Base-by-base conservation (phyloP, 495 filamentous ascomycete genomes). In the Aspergillus haitiensis region DNA sequence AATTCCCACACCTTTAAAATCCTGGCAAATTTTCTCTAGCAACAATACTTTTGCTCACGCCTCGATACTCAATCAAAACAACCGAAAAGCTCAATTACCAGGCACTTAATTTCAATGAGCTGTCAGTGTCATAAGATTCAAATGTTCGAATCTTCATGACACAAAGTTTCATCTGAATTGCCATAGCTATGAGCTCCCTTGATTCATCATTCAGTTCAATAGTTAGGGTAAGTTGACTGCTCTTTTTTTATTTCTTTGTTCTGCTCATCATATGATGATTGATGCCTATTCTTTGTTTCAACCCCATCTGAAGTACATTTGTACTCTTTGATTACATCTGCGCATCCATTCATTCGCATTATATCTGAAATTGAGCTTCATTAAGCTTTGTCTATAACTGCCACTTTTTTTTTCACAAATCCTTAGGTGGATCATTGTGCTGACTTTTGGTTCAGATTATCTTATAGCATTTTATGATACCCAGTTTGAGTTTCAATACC, bases 251-350 rank as follows among this genome's bases (percentile, higher is more conserved):
- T 13, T 59, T n/a, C 42, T 11, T 16, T 36, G 10, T 45, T n/a
- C 32, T 58, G 32, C 33, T 27, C 21, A 27, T 27, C 21, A 27
- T 16, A 70, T 69, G 70, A 74, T 76, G 72, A 73, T 70, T 66
- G 68, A 66, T 74, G 72, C 69, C 58, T 70, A 62, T 61, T 70
- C 59, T 73, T 69, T 76, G 71, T 76, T 74, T 76, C 72, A 76
- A 76, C 72, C 73, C 69, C 73, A 76, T 76, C 67, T 74, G 65
- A 74, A 64, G 59, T 13, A 63, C 34, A 63, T 44, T 52, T 52
- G 64, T 69, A 63, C 59, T 65, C 61, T 58, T 67, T 72, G 67
- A 65, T 72, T 65, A 65, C 35, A 64, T 48, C 32, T 60, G 56
- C 55, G 67, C 67, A 66, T 64, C 59, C 52, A 53, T 27, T 27